Percentiles rank a stretch among this genome's conserved stretches.
Conservation (phyloP, 768 basidiomycete genomes). For the Mycena vulgaris region DNA sequence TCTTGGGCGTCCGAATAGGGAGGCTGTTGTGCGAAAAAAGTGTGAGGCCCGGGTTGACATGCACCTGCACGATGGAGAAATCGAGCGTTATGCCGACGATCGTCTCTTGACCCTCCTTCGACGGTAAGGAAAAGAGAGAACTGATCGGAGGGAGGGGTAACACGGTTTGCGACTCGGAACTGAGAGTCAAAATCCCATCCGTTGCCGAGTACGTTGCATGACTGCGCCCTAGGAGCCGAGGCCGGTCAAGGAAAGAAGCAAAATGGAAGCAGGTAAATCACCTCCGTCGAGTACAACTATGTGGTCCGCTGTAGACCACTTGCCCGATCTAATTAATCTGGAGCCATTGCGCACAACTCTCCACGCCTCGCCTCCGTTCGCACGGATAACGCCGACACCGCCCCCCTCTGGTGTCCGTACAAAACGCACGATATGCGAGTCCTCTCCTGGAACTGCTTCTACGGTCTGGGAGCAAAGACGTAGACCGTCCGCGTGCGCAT, state of each 20-base stretch:
- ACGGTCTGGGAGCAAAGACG: conserved; percentile 57
- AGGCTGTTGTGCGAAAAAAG: conserved; percentile 67
- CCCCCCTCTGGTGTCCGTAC: conserved; percentile 86
- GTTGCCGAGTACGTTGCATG: conserved; percentile 73
- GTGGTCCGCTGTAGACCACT: conserved; percentile 72
- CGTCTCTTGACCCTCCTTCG: conserved; percentile 63
- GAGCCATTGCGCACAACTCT: conserved; percentile 63
- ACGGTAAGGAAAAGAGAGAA: conserved; percentile 78
- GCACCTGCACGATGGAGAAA: conserved; percentile 72
- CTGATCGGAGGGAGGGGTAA: conserved; percentile 66
- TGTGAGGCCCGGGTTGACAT: conserved; percentile 58
- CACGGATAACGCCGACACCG: conserved; percentile 78
- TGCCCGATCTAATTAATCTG: conserved; percentile 62
- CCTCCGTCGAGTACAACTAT: conserved; percentile 82
- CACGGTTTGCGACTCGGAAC: conserved; percentile 61
- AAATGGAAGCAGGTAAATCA: conserved; percentile 46
- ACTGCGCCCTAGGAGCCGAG: conserved; percentile 52
- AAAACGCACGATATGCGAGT: conserved; percentile 70
- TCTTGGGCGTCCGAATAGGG: conserved; percentile 65
- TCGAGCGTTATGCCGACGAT: conserved; percentile 79
- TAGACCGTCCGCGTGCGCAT: conserved; percentile 69
- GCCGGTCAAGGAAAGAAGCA: not conserved
- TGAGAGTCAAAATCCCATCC: conserved; percentile 66
- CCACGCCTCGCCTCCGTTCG: conserved; percentile 77
- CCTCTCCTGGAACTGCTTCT: conserved; percentile 60